These are phyloP conservation scores for Kluyveromyces starmeri DNA, from an alignment of 805 yeast genomes.

Conservation along the genomic window DNA sequence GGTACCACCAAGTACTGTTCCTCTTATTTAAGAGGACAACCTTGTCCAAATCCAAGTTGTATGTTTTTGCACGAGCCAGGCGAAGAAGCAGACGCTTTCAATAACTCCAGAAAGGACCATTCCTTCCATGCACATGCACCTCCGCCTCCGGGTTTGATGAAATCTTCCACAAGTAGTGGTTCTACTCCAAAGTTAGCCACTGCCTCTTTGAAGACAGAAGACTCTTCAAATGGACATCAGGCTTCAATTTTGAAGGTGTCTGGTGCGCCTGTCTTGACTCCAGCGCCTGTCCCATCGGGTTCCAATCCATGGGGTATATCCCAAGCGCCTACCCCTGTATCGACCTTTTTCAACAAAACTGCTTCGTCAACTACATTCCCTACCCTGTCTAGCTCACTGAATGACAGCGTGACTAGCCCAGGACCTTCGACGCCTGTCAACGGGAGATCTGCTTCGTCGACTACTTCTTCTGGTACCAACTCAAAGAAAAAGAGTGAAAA, in stretches of 20 bases:
- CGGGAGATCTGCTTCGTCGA: conserved; percentile 19
- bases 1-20: conserved; percentile 98
- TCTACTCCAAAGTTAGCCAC: conserved; percentile 27
- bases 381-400: conserved; percentile 12
- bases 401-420: not conserved
- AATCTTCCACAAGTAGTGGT: conserved; percentile 13
- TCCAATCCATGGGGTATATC: conserved; percentile 30
- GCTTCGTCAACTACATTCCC: conserved; percentile 22
- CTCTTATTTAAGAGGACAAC: conserved; percentile 87
- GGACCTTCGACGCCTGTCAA: conserved; percentile 17
- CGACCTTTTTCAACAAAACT: conserved; percentile 19
- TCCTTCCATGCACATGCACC: conserved; percentile 6
- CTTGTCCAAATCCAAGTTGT: conserved; percentile 97
- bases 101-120: conserved; percentile 40
- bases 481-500: conserved; percentile 29
- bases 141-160: conserved; percentile 7
- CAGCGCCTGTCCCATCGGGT: conserved; percentile 27
- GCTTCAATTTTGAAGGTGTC: conserved; percentile 8
- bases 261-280: conserved; percentile 23
- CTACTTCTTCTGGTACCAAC: conserved; percentile 5
- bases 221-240: conserved; percentile 7
- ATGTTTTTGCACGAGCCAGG: conserved; percentile 99
- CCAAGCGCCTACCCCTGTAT: conserved; percentile 24
- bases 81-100: conserved; percentile 95
- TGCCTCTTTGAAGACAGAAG: conserved; percentile 21